Evolutionary conservation across 164 flowering plant species (phyloP), one percentile per base, ranked within the genome.

Genomic region (Houttuynia cordata): DNA sequence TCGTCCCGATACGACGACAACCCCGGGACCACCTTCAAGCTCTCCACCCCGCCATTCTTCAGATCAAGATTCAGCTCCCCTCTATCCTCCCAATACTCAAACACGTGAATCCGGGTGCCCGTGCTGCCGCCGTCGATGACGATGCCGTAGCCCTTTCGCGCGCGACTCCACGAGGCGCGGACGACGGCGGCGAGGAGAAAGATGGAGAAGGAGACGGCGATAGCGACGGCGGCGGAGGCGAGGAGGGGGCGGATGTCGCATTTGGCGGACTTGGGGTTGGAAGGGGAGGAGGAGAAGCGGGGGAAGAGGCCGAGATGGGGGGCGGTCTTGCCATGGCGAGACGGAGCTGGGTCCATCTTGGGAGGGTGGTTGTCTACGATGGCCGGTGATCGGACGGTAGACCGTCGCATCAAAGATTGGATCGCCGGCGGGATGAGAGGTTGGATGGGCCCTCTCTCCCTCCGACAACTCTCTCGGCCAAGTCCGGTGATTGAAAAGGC

Each of bases 61-160:
- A 78, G 25, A 19, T 56, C 60, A 19, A 63, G 18, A 19, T 42
- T 42, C 25, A 39, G 55, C 23, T 15, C 37, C 24, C 64, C 64
- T 1, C 51, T n/a, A 40, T 54, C 25, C 59, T 15, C 39, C 22
- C 22, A 52, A 68, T 74, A 88, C 59, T 68, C 65, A 39, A 90
- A 83, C 52, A 90, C 88, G 51, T 93, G 96, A 55, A 88, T 80
- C 55, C 99, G 75, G 15, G 87, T 82, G 24, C 99, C 99, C 0
- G 99, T 90, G 58, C 97, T 93, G 9, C 99, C 99, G 0, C 95
- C 97, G 57, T 93, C 97, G 53, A 93, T 86, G 51, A 93, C 73
- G 37, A 90, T 75, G 60, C 80, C 71, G 63, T 66, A 87, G 51
- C 71, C 75, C 42, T 37, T 62, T 55, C 30, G 61, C 41, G 12